Percentiles rank a stretch among this genome's conserved stretches.
phyloP scores from a whole-genome alignment of 352 stramenopile genomes.

The Blastocystis sp. region DNA sequence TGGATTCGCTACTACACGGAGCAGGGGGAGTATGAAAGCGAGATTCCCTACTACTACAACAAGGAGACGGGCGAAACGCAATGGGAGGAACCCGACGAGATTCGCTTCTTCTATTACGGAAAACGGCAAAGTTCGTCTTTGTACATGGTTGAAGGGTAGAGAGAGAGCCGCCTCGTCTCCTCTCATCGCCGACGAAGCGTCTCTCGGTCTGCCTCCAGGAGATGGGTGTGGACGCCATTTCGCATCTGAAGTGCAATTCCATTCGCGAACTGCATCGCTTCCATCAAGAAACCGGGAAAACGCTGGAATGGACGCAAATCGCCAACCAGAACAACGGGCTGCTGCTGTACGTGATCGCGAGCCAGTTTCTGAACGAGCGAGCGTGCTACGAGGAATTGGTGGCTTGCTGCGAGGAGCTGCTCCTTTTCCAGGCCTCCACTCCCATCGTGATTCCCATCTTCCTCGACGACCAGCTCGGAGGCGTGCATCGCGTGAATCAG shows the following conservation, averaged over 20 bases:
- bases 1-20: conserved; percentile 58
- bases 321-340: conserved; percentile 2
- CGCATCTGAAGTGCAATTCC: conserved; percentile 24
- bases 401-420: conserved; percentile 15
- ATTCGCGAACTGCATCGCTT: conserved; percentile 27
- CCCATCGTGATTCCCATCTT: conserved; percentile 24
- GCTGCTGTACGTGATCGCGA: conserved; percentile 31
- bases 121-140: not conserved
- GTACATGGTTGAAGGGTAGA: not conserved
- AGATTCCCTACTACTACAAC: conserved; percentile 64
- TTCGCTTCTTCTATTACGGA: conserved; percentile 8
- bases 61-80: conserved; percentile 41
- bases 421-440: not conserved
- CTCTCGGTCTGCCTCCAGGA: not conserved
- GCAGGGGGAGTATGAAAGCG: conserved; percentile 1
- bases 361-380: conserved; percentile 39
- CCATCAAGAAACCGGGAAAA: not conserved
- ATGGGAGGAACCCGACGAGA: conserved; percentile 52
- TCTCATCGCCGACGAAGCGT: not conserved
- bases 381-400: conserved; percentile 44
- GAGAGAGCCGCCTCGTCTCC: not conserved
- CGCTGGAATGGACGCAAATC: conserved; percentile 17
- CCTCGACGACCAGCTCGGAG: conserved; percentile 31
- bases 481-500: not conserved
- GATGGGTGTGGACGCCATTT: conserved; percentile 48